Conservation (phyloP, 306 rosid genomes). For the Nissolia schottii region DNA sequence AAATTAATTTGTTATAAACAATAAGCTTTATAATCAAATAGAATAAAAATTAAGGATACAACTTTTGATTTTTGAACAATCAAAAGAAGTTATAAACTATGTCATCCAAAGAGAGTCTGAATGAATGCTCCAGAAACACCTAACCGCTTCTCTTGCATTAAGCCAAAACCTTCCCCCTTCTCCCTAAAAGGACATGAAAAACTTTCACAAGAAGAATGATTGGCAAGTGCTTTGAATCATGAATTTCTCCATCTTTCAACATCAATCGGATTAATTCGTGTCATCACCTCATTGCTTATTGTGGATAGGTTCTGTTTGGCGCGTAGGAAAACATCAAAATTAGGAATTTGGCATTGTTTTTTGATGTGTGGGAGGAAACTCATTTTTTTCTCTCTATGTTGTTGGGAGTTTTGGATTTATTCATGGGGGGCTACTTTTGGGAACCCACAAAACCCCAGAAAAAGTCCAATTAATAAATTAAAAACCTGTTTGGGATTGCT, state of each 20-base stretch:
- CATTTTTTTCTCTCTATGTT: conserved; percentile 24
- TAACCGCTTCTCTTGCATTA: too few relatives aligned
- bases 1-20: too few relatives aligned
- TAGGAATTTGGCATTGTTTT: conserved; percentile 38
- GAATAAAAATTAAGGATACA: too few relatives aligned
- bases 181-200: conserved; percentile 35
- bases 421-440: conserved; percentile 39
- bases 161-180: conserved; percentile 39
- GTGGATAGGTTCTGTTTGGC: conserved; percentile 28
- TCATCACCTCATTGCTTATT: conserved; percentile 35
- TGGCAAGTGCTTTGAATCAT: conserved; percentile 41
- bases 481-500: conserved; percentile 36
- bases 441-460: conserved; percentile 2
- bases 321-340: conserved; percentile 40
- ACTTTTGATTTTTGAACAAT: too few relatives aligned
- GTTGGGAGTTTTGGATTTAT: conserved; percentile 51
- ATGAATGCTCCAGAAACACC: too few relatives aligned
- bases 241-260: conserved; percentile 41
- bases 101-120: too few relatives aligned
- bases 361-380: conserved; percentile 17
- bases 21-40: too few relatives aligned
- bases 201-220: conserved; percentile 34
- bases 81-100: too few relatives aligned
- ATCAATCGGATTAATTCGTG: conserved; percentile 46
- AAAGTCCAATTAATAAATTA: conserved; percentile 1